These are phyloP conservation scores for Carex sylvatica DNA, from an alignment of 202 grass and related monocot species.

Conservation along the genomic window DNA sequence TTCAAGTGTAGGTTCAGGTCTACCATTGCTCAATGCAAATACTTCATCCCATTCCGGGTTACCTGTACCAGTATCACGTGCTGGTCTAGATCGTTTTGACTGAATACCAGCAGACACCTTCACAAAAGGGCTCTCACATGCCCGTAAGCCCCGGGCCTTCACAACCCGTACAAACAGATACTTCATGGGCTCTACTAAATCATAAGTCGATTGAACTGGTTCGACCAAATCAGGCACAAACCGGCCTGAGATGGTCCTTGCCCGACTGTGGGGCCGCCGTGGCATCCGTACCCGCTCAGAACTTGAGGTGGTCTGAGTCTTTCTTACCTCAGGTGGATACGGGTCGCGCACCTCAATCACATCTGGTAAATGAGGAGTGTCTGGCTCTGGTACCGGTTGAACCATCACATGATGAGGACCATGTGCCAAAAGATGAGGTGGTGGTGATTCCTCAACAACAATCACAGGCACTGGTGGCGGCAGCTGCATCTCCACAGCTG, in stretches of 20 bases:
- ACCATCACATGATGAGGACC: background rate
- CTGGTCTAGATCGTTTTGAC: slow-evolving; percentile 41
- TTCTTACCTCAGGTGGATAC: slow-evolving; percentile 77
- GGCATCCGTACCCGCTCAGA: slow-evolving; percentile 40
- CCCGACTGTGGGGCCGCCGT: slow-evolving; percentile 36
- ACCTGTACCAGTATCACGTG: slow-evolving; percentile 55
- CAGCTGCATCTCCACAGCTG: slow-evolving; percentile 70
- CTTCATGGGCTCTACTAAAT: slow-evolving; percentile 87
- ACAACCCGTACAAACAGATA: slow-evolving; percentile 90
- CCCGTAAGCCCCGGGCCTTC: slow-evolving; percentile 56
- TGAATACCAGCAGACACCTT: slow-evolving; percentile 56
- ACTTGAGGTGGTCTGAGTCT: slow-evolving; percentile 62
- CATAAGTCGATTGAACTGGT: slow-evolving; percentile 54
- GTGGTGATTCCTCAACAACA: slow-evolving; percentile 46
- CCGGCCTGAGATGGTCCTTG: slow-evolving; percentile 60
- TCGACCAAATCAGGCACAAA: slow-evolving; percentile 57
- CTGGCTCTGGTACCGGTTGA: slow-evolving; percentile 28
- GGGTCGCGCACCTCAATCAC: slow-evolving; percentile 28
- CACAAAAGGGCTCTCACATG: slow-evolving; percentile 68
- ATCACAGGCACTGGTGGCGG: slow-evolving; percentile 29
- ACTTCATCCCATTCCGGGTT: slow-evolving; percentile 82
- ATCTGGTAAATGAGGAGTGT: slow-evolving; percentile 21
- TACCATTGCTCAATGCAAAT: slow-evolving; percentile 65
- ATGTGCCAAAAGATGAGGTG: slow-evolving; percentile 4
- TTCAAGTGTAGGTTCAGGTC: slow-evolving; percentile 65